Evolutionary conservation across 208 protist species (phyloP).

Genomic region (Zelonia costaricensis): DNA sequence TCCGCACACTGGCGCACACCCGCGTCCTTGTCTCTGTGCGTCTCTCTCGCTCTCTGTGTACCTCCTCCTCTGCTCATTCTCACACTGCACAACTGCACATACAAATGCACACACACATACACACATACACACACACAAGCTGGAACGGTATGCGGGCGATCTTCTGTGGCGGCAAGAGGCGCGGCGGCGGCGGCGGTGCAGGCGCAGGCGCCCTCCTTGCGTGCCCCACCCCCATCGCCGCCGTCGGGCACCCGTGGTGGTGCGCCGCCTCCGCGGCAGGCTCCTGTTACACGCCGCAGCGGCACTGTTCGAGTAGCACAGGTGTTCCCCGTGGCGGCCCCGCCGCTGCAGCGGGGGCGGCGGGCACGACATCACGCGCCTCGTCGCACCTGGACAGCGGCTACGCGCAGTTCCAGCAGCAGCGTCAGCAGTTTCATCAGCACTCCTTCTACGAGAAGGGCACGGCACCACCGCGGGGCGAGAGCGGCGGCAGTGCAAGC

Average conservation of each 20-base stretch:
- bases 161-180: too few species aligned
- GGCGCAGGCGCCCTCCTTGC: not conserved
- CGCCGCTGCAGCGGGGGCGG: too few species aligned
- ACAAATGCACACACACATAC: not conserved
- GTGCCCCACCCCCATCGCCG: too few species aligned
- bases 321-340: too few species aligned
- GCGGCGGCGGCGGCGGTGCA: too few species aligned
- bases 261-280: too few species aligned
- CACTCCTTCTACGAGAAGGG: constrained; percentile 62
- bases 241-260: too few species aligned
- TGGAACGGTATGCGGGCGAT: too few species aligned
- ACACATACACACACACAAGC: not conserved
- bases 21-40: not conserved
- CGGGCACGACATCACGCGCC: constrained; percentile 1
- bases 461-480: constrained; percentile 11
- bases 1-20: not conserved
- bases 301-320: too few species aligned
- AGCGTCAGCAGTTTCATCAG: constrained; percentile 38
- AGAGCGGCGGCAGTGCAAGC: not conserved
- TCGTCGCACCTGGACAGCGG: constrained; percentile 1
- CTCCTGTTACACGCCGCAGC: too few species aligned
- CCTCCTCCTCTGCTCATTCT: not conserved
- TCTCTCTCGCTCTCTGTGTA: not conserved
- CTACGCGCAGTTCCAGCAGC: constrained; percentile 38
- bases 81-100: not conserved